Evolutionary conservation across 2,329 filamentous ascomycete species (phyloP).

Genomic region (Xylariaceae sp.): DNA sequence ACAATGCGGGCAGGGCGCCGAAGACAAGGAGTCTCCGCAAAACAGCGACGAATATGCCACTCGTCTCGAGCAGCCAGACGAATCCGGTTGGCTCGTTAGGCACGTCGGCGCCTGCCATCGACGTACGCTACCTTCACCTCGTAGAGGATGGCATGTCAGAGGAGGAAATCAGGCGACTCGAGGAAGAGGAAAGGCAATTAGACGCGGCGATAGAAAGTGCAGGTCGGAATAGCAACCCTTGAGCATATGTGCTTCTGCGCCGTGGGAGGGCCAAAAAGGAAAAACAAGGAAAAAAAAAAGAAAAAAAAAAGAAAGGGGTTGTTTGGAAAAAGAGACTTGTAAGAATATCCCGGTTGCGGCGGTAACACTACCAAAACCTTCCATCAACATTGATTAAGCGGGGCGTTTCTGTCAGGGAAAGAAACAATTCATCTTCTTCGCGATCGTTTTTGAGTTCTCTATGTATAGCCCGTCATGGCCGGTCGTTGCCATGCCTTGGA

Average conservation of each 20-base stretch:
- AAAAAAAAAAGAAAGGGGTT: no score
- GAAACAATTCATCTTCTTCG: no score
- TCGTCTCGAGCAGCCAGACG: conserved; percentile 11
- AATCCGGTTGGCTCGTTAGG: conserved; percentile 8
- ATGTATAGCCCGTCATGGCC: no score
- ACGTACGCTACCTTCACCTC: conserved; percentile 42
- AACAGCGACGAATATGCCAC: background rate
- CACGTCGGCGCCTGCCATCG: conserved; percentile 13
- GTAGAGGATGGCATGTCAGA: conserved; percentile 57
- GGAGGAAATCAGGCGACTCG: conserved; percentile 49
- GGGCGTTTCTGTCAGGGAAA: no score
- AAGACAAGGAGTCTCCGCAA: background rate
- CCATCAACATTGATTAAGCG: no score
- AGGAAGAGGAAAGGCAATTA: conserved; percentile 53
- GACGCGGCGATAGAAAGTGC: conserved; percentile 51
- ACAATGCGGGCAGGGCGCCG: conserved; percentile 22
- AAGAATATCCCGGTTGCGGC: no score
- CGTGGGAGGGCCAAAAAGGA: background rate
- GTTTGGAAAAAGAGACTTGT: no score
- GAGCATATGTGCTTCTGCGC: background rate
- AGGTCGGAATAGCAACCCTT: conserved; percentile 19
- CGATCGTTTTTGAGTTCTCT: no score
- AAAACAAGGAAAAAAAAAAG: background rate
- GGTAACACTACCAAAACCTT: no score
- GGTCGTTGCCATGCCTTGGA: background rate